These are phyloP conservation scores for Kluyveromyces sp. DNA, from an alignment of 1,139 yeast genomes.

Conservation along the genomic window DNA sequence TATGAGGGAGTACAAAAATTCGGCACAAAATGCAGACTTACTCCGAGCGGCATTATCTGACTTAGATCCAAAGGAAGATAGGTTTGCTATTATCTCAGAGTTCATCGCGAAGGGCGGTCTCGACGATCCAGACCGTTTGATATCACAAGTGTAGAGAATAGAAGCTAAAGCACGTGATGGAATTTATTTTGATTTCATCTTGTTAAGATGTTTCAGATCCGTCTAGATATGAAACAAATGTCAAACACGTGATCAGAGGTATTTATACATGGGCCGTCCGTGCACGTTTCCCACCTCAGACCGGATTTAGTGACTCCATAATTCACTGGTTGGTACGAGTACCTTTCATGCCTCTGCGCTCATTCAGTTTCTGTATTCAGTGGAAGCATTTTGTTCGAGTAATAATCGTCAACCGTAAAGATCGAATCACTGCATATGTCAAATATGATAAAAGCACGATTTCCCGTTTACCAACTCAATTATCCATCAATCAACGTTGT, in stretches of 20 bases:
- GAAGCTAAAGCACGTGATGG: slow-evolving; percentile 5
- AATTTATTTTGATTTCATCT: too few relatives aligned
- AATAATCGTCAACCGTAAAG: not conserved
- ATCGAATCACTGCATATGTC: not conserved
- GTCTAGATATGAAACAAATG: not conserved
- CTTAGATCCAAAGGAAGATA: slow-evolving; percentile 42
- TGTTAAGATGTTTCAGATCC: not conserved
- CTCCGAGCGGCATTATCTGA: slow-evolving; percentile 55
- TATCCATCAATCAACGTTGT: slow-evolving; percentile 19
- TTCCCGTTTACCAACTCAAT: slow-evolving; percentile 20
- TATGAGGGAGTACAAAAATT: slow-evolving; percentile 52
- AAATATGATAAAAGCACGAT: slow-evolving; percentile 19
- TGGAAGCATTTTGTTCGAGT: not conserved
- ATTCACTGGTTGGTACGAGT: not conserved
- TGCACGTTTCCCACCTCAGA: too few relatives aligned
- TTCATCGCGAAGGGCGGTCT: slow-evolving; percentile 85
- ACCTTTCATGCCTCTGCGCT: not conserved
- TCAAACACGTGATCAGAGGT: not conserved
- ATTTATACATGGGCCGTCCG: not conserved
- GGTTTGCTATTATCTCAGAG: slow-evolving; percentile 70
- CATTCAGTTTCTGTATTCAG: not conserved
- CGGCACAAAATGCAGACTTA: slow-evolving; percentile 55
- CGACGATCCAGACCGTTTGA: slow-evolving; percentile 36
- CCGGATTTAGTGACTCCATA: not conserved
- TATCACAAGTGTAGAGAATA: slow-evolving; percentile 8